A percentile compares a stretch with the other conserved stretches of the same genome.
Conservation (phyloP, 805 yeast genomes). For the Candida odintsovae region DNA sequence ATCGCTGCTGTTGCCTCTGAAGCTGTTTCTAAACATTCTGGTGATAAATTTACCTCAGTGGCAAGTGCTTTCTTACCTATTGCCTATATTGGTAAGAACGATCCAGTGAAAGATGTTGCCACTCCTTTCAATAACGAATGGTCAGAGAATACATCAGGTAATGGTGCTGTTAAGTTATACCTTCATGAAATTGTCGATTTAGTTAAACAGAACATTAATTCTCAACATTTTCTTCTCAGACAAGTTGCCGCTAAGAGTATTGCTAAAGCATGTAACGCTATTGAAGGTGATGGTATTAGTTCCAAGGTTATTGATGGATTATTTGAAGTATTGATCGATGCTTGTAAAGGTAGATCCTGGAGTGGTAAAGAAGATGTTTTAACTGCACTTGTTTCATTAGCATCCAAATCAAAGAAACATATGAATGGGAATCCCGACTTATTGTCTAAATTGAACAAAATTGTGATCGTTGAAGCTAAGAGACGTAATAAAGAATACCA, state of each 20-base stretch:
- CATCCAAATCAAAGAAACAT: constrained; percentile 38
- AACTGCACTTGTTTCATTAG: constrained; percentile 58
- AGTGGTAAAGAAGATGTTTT: constrained; percentile 76
- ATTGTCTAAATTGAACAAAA: constrained; percentile 33
- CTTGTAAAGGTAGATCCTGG: constrained; percentile 80
- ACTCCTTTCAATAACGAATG: constrained; percentile 58
- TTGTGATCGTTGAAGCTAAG: constrained; percentile 54
- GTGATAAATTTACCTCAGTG: constrained; percentile 57
- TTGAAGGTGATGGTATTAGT: constrained; percentile 27
- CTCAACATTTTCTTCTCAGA: constrained; percentile 58
- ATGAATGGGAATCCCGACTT: constrained; percentile 28
- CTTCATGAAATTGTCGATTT: constrained; percentile 59
- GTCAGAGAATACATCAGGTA: constrained; percentile 75
- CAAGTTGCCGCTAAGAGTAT: constrained; percentile 66
- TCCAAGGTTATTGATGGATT: constrained; percentile 28
- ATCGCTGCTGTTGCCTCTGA: constrained; percentile 59
- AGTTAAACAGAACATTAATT: constrained; percentile 42
- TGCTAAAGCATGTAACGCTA: constrained; percentile 46
- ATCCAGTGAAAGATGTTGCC: constrained; percentile 40
- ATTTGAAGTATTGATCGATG: constrained; percentile 48
- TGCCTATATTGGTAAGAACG: constrained; percentile 73
- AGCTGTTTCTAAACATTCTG: constrained; percentile 61
- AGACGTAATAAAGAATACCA: constrained; percentile 65
- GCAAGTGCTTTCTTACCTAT: constrained; percentile 69
- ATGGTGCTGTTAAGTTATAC: constrained; percentile 63